Base-by-base conservation (phyloP, 805 yeast species). In the Saturnispora silvae region DNA sequence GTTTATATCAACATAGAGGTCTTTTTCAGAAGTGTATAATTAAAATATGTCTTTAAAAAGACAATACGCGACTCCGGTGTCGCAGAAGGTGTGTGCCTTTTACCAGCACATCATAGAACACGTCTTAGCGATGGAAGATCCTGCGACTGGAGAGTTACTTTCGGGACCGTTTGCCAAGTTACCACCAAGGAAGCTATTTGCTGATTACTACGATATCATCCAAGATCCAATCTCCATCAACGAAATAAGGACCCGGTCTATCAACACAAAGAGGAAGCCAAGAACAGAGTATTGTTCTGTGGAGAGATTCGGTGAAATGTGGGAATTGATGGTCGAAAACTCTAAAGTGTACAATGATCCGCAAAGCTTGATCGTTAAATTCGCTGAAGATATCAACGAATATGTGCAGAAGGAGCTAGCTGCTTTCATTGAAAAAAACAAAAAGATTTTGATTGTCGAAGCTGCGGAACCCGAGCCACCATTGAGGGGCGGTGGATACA, bases 161-260 rank as follows among this genome's bases (percentile, higher is more conserved):
- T 40, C 57, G 34, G 61, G 69, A 43, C 72, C 67, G 80, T 75
- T 75, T 50, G 57, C 72, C 58, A 69, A 69, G 24, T 73, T 70
- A 48, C 92, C 94, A 11, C 68, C 77, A 10, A 76, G 66, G 51
- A 72, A 72, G 49, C 53, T 69, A 9, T 81, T 81, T 45, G 89
- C 92, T 3, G 92, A 80, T 58, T 83, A 83, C 53, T 82, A 79
- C 50, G 68, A 70, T 25, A 59, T 81, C 45, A 81, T 82, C 46
- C 67, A 72, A 45, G 64, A 68, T 40, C 94, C 92, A 20, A 70
- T 77, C 15, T 67, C 85, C 2, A 56, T 81, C 34, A 63, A 63
- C 34, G 72, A 66, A 44, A 61, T 81, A 33, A 63, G 60, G 41
- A 73, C 70, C 56, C 65, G 64, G 35, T 49, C 77, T 36, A 37